Evolutionary conservation across 176 grass and related monocot species (phyloP), one percentile per base, ranked within the genome.

Genomic region (Neostapfia colusana): DNA sequence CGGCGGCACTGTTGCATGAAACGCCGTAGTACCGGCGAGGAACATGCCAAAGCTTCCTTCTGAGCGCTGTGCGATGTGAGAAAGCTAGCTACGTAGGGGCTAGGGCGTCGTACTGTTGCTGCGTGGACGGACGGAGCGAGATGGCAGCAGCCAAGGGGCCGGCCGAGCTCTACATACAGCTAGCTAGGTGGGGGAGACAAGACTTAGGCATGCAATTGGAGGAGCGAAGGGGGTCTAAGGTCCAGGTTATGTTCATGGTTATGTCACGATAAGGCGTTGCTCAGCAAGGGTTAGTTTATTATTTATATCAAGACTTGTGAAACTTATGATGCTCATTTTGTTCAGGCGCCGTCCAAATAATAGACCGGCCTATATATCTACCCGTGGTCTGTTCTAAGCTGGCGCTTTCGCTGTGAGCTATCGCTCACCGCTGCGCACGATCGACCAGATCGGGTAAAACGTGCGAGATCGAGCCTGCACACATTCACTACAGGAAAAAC

Each of bases 1-100:
- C 60, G 74, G 43, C 12, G 45, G 28, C 26, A 57, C 70, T 84
- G 75, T 79, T 9, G 81, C 69, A 37, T 64, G 81, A 60, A 82
- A 65, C 63, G 63, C 36, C 74, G 81, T 79, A 20, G 81, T 79
- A 20, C 75, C 58, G 26, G 58, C n/a, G 74, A 44, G 69, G 63
- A 88, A 84, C 67, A 75, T 79, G 81, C 81, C 86, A 88, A 80
- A 84, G 55, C 79, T 83, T 88, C 76, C 70, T 80, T 88, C 69
- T 38, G 63, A 62, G 80, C 24, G 74, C 74, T 88, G 85, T 83
- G 73, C 44, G 80, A 72, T 87, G 60, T 15, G 81, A 41, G 45
- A 10, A 10, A 65, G 51, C 62, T 45, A 54, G 48, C 48, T 31
- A 16, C 31, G 31, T 31, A 31, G 24, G 14, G 36, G 69, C 27